Evolutionary conservation across 2,329 filamentous ascomycete genomes (phyloP).

Genomic region (Allantophomopsis cytisporea): DNA sequence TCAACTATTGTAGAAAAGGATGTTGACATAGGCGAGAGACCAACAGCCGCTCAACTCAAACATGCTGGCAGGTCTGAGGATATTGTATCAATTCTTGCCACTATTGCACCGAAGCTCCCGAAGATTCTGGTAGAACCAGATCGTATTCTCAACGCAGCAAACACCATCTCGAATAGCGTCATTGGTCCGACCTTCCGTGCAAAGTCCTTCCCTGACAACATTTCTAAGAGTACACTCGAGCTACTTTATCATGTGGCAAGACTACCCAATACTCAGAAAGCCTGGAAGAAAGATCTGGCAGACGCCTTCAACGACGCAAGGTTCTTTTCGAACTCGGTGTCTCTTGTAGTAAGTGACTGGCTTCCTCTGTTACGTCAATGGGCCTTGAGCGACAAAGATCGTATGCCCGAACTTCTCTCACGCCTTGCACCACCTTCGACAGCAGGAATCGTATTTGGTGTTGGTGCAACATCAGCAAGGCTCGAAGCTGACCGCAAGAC

Average conservation of each 20-base stretch:
- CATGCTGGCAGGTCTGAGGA: constrained; percentile 44
- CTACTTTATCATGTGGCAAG: constrained; percentile 67
- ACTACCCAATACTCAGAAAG: constrained; percentile 68
- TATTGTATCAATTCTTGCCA: constrained; percentile 65
- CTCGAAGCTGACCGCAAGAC: constrained; percentile 92
- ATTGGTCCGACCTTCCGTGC: constrained; percentile 73
- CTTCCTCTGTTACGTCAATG: constrained; percentile 74
- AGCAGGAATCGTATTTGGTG: constrained; percentile 96
- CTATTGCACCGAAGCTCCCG: constrained; percentile 66
- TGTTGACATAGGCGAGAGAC: constrained; percentile 24
- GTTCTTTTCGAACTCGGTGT: constrained; percentile 62
- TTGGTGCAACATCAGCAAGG: constrained; percentile 83
- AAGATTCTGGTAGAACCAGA: constrained; percentile 80
- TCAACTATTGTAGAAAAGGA: constrained; percentile 23
- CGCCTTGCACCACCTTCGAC: constrained; percentile 76
- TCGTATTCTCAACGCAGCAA: constrained; percentile 64
- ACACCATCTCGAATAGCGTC: constrained; percentile 70
- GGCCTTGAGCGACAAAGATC: constrained; percentile 76
- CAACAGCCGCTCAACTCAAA: constrained; percentile 11
- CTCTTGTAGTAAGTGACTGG: constrained; percentile 63
- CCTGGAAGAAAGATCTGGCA: constrained; percentile 83
- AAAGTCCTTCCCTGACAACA: constrained; percentile 75
- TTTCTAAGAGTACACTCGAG: constrained; percentile 56
- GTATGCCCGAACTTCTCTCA: constrained; percentile 65
- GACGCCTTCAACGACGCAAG: constrained; percentile 85